phyloP scores from a whole-genome alignment of 2,329 filamentous ascomycete species.

The Penicillium sp. region DNA sequence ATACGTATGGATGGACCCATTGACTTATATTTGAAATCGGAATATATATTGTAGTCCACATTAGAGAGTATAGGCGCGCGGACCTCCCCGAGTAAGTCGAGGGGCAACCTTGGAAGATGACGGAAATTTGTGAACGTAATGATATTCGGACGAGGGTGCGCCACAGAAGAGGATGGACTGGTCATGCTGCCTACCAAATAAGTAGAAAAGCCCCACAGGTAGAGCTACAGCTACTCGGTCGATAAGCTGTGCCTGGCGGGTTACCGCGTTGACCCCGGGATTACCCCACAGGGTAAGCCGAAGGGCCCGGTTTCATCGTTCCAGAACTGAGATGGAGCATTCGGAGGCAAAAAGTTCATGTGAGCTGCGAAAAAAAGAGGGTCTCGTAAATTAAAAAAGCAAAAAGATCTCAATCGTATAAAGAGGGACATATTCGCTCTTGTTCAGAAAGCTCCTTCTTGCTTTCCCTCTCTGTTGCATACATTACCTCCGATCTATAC shows the following conservation, averaged over 20 bases:
- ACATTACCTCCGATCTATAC: not conserved
- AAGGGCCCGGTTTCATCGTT: conserved; percentile 21
- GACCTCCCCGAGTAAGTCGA: not conserved
- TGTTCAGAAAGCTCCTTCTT: not conserved
- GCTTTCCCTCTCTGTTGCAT: not conserved
- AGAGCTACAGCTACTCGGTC: conserved; percentile 13
- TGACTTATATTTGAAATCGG: not conserved
- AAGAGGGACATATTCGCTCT: not conserved
- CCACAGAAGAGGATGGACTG: not conserved
- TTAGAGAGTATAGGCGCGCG: not conserved
- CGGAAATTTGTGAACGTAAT: not conserved
- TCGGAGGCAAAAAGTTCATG: conserved; percentile 27
- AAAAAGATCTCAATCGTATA: not conserved
- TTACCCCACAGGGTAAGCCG: conserved; percentile 35
- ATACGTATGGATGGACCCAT: not conserved
- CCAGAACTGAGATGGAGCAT: conserved; percentile 19
- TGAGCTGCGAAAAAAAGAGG: conserved; percentile 22
- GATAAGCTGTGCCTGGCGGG: conserved; percentile 20
- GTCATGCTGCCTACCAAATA: not conserved
- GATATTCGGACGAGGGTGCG: not conserved
- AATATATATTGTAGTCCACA: not conserved
- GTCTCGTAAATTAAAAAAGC: not conserved
- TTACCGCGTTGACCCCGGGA: conserved; percentile 15
- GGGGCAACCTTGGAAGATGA: not conserved
- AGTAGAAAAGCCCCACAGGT: not conserved